Evolutionary conservation across 2,329 filamentous ascomycete species (phyloP).

Genomic region (Fusarium siculi): DNA sequence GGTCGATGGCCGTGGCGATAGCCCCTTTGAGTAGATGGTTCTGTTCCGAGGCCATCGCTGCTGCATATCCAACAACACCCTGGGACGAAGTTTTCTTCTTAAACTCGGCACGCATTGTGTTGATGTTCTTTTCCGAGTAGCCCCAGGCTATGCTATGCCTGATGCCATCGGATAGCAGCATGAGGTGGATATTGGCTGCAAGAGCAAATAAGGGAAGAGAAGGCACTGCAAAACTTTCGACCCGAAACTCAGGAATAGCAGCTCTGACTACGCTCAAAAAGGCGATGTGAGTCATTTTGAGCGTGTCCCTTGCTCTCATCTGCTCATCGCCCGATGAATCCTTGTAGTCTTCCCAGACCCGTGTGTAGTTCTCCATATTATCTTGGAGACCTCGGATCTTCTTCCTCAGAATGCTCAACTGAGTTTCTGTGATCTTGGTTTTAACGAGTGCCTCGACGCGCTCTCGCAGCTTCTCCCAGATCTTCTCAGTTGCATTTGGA

Average conservation of each 20-base stretch:
- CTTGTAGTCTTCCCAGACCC: background rate
- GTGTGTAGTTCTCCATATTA: background rate
- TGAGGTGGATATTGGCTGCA: background rate
- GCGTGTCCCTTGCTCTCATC: background rate
- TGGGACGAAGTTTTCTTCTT: background rate
- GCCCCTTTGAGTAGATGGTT: background rate
- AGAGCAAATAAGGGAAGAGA: background rate
- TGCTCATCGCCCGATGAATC: background rate
- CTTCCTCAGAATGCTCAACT: background rate
- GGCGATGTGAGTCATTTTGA: background rate
- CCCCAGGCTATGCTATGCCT: background rate
- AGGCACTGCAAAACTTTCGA: background rate
- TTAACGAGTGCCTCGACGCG: background rate
- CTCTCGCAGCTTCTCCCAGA: background rate
- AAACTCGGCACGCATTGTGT: background rate
- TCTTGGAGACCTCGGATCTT: background rate
- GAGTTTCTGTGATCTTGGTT: background rate
- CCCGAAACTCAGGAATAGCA: background rate
- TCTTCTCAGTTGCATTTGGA: background rate
- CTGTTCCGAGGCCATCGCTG: background rate
- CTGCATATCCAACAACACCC: fast-evolving
- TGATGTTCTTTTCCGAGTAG: background rate
- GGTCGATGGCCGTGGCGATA: background rate
- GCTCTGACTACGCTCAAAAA: background rate
- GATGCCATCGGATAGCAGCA: background rate